Conservation (phyloP, 768 basidiomycete species). For the Boletus rubescentipes region DNA sequence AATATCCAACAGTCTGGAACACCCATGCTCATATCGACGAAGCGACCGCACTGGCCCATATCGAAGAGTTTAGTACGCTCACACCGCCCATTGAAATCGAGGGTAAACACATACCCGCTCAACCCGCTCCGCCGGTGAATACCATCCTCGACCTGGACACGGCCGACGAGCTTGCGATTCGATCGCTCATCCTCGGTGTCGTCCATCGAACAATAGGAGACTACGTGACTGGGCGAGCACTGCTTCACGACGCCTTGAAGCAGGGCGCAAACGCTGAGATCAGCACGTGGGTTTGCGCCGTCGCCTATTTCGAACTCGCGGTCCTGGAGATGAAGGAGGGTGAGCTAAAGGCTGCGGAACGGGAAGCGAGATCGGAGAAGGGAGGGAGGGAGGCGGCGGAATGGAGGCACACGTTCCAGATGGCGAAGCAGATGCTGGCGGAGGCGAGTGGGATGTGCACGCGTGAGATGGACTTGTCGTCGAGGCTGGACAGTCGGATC, state of each 20-base stretch:
- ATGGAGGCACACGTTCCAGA: constrained; percentile 52
- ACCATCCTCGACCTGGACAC: constrained; percentile 53
- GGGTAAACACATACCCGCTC: constrained; percentile 25
- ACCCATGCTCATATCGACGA: constrained; percentile 60
- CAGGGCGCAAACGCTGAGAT: constrained; percentile 42
- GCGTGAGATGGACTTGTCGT: constrained; percentile 59
- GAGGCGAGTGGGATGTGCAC: constrained; percentile 47
- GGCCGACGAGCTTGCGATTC: constrained; percentile 67
- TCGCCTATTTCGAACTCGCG: constrained; percentile 68
- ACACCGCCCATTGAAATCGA: constrained; percentile 44
- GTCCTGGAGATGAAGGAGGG: constrained; percentile 68
- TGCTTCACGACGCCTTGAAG: constrained; percentile 51
- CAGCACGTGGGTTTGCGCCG: constrained; percentile 66
- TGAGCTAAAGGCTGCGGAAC: constrained; percentile 35
- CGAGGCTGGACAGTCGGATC: constrained; percentile 67
- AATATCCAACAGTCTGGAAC: constrained; percentile 64
- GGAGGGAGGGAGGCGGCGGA: constrained; percentile 8
- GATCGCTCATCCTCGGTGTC: constrained; percentile 67
- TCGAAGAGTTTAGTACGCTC: constrained; percentile 50
- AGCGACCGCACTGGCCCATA: constrained; percentile 55
- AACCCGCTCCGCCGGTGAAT: not conserved
- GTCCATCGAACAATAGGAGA: constrained; percentile 56
- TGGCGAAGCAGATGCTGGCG: constrained; percentile 51
- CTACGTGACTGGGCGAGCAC: constrained; percentile 43
- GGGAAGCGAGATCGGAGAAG: constrained; percentile 29